Percentiles rank a stretch among this genome's conserved stretches.
Evolutionary conservation across 192 early-diverging fungal species (phyloP).

Genomic region (Phycomyces nitens): DNA sequence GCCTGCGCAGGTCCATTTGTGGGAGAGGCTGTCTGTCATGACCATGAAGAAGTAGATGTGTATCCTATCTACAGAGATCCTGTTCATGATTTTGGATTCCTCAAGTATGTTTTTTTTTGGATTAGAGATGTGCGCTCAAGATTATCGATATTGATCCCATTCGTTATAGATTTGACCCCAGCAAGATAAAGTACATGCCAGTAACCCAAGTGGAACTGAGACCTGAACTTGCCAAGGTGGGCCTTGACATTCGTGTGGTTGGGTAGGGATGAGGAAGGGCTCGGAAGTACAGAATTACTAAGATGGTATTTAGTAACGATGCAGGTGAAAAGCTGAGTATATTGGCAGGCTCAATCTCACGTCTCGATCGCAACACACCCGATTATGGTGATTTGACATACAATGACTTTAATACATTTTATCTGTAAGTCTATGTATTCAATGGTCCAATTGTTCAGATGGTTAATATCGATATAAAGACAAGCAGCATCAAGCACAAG

Average conservation of each 20-base stretch:
- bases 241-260: slow-evolving; percentile 73
- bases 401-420: slow-evolving; percentile 61
- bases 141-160: slow-evolving; percentile 28
- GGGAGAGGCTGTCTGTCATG: slow-evolving; percentile 74
- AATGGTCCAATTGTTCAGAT: too few relatives aligned
- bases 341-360: slow-evolving; percentile 75
- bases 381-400: slow-evolving; percentile 78
- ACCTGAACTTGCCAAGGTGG: slow-evolving; percentile 71
- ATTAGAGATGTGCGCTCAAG: not conserved
- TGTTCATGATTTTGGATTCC: slow-evolving; percentile 76
- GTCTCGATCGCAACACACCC: slow-evolving; percentile 77
- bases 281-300: not conserved
- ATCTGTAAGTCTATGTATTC: slow-evolving; percentile 38
- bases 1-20: slow-evolving; percentile 81
- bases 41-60: slow-evolving; percentile 78
- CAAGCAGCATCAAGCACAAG: slow-evolving; percentile 76
- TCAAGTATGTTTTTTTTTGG: slow-evolving; percentile 37
- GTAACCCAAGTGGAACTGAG: slow-evolving; percentile 61
- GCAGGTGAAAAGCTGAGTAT: slow-evolving; percentile 82
- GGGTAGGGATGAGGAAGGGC: slow-evolving; percentile 21
- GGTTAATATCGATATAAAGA: not conserved
- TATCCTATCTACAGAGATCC: slow-evolving; percentile 69
- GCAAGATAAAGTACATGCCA: slow-evolving; percentile 69
- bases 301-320: slow-evolving; percentile 54
- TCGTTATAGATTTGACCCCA: slow-evolving; percentile 58